Evolutionary conservation across 2,329 filamentous ascomycete genomes (phyloP).

Genomic region (Cladophialophora immunda): DNA sequence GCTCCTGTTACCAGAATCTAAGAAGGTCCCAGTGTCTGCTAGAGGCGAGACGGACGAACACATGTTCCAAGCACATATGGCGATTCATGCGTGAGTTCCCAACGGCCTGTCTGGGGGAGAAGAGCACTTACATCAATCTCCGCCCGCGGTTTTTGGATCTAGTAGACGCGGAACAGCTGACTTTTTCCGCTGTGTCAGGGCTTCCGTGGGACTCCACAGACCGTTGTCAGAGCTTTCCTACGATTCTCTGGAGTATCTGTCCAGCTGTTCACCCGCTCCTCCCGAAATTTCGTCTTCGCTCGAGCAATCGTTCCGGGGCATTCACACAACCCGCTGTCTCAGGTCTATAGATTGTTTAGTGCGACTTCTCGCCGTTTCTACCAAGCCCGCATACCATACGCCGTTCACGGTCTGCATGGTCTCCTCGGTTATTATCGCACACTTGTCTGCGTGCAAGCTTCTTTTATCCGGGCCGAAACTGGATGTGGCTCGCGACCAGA

Average conservation of each 20-base stretch:
- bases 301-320: slow-evolving; percentile 43
- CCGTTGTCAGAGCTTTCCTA: slow-evolving; percentile 53
- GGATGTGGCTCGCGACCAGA: slow-evolving; percentile 51
- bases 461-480: slow-evolving; percentile 47
- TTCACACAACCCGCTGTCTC: slow-evolving; percentile 53
- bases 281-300: slow-evolving; percentile 4
- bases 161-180: not conserved
- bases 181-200: slow-evolving; percentile 38
- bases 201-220: slow-evolving; percentile 50
- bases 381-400: slow-evolving; percentile 47
- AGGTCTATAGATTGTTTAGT: slow-evolving; percentile 51
- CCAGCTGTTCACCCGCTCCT: slow-evolving; percentile 46
- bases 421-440: slow-evolving; percentile 47
- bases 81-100: slow-evolving; percentile 57
- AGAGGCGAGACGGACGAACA: slow-evolving; percentile 57
- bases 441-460: slow-evolving; percentile 49
- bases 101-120: not conserved
- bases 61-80: slow-evolving; percentile 91
- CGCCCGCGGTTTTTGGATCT: not conserved
- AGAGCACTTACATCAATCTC: not conserved
- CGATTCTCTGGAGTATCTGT: slow-evolving; percentile 50
- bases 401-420: slow-evolving; percentile 56
- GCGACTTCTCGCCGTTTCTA: slow-evolving; percentile 50
- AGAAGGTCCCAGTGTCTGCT: slow-evolving; percentile 45
- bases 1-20: slow-evolving; percentile 48